Evolutionary conservation across 2,329 filamentous ascomycete species (phyloP), one percentile per base, ranked within the genome.

Genomic region (Bertia moriformis): DNA sequence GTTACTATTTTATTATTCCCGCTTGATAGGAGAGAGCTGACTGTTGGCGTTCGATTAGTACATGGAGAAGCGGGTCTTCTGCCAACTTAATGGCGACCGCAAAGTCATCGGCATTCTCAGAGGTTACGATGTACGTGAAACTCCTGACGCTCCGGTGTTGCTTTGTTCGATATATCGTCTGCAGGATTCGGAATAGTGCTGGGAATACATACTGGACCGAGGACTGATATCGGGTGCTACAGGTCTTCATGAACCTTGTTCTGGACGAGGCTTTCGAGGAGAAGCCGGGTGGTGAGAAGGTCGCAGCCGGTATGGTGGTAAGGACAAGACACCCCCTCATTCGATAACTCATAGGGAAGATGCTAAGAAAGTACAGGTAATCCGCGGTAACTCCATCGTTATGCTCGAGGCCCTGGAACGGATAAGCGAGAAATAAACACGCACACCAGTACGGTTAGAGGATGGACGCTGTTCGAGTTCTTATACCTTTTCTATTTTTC

Each of bases 241-340:
- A 95, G 89, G 88, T 96, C 45, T 98, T 96, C 66, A 69, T 98
- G 55, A 98, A 98, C 65, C 87, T 98, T 55, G 91, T 98, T 33
- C 74, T 98, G 18, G 93, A 98, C 59, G 91, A 98, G 51, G 89
- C 91, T 15, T 78, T 94, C 37, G 91, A 98, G 60, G 88, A 95
- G 67, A 94, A 93, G 61, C 71, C 82, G 15, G 84, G 84, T 44
- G 87, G 87, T 43, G 87, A 93, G 65, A 95, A 94, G 64, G 78
- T 83, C 48, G 74, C 78, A 51, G 71, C 96, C 43, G 91, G 91
- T 56, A 94, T 93, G 82, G 84, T 93, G 44, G 89, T 87, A 74
- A 47, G 81, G 71, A 45, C n/a, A n/a, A n/a, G n/a, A n/a, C n/a
- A n/a, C n/a, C n/a, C n/a, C n/a, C 35, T 14, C 13, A 4, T 13